phyloP scores from a whole-genome alignment of 805 yeast genomes.

The Yarrowia sp. region DNA sequence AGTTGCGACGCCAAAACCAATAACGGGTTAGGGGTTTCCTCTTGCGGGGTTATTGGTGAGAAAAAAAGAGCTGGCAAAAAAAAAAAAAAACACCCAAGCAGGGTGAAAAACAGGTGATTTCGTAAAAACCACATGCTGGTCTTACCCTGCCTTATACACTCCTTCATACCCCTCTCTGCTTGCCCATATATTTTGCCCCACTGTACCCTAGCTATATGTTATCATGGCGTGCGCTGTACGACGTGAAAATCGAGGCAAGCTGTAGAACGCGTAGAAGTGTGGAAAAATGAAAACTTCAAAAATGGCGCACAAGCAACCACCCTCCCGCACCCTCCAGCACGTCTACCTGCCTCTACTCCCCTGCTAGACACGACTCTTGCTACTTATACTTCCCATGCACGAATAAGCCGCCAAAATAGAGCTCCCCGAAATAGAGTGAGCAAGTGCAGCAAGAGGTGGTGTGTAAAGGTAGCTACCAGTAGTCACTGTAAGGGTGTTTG shows the following conservation, averaged over 20 bases:
- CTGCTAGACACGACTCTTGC: neutral
- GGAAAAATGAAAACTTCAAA: too few relatives aligned
- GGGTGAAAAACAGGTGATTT: neutral
- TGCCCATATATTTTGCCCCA: too few relatives aligned
- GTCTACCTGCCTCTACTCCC: neutral
- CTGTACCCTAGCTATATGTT: too few relatives aligned
- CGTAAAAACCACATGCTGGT: too few relatives aligned
- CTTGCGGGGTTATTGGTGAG: slow-evolving; percentile 4
- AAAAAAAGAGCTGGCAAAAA: neutral
- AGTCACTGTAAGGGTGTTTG: neutral
- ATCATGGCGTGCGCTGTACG: too few relatives aligned
- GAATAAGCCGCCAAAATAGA: slow-evolving; percentile 14
- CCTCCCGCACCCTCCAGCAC: neutral
- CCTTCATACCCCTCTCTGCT: too few relatives aligned
- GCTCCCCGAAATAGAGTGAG: slow-evolving; percentile 15
- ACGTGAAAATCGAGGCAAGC: too few relatives aligned
- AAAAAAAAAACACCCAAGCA: neutral
- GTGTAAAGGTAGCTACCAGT: neutral
- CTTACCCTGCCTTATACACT: too few relatives aligned
- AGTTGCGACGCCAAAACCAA: slow-evolving; percentile 20
- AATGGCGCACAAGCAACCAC: too few relatives aligned
- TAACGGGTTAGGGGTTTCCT: slow-evolving; percentile 5
- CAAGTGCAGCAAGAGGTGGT: neutral
- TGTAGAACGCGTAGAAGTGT: too few relatives aligned
- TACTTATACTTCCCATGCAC: slow-evolving; percentile 17